Evolutionary conservation across 2,329 filamentous ascomycete genomes (phyloP), one percentile per base, ranked within the genome.

Genomic region (Cladosporium sp.): DNA sequence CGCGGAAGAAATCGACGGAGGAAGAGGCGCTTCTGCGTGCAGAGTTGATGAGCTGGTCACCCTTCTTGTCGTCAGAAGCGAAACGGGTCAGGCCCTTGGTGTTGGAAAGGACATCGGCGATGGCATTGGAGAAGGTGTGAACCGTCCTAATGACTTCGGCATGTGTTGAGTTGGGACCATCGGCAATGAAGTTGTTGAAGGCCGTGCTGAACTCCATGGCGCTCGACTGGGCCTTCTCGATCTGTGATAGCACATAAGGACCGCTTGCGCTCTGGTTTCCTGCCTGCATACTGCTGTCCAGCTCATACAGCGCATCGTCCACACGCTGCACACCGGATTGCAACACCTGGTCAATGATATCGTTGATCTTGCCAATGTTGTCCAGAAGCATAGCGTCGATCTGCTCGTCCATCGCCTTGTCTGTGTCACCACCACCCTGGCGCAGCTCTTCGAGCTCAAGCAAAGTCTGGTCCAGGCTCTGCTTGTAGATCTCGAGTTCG

Each of bases 141-240:
- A 96, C 89, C 0, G 91, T 90, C 72, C 92, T 92, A 74, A 97
- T 97, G 61, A 99, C 88, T 60, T 96, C 92, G 1, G 89, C 85
- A 69, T 97, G 91, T 9, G 87, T 87, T 71, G 90, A 91, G 73
- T 92, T 96, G 5, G 93, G 92, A 0, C 94, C 94, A 71, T 99
- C 94, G 7, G 93, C 94, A 68, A 99, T 95, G 74, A 95, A 97
- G 75, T 96, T 96, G 79, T 97, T 99, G 82, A 97, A 99, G 0
- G 94, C 88, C 0, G 93, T 97, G 1, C 93, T 94, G 75, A 99
- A 99, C 72, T 99, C 94, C 75, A 95, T 97, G 12, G 94, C 91
- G 64, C 87, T 96, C 9, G 92, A 86, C 7, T 92, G 94, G 0
- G 94, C 92, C 79, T 97, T 99, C 73, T 99, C 94, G 60, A 97